These are phyloP conservation scores for Spergularia bocconei DNA, from an alignment of 148 eudicot genomes.

Conservation along the genomic window DNA sequence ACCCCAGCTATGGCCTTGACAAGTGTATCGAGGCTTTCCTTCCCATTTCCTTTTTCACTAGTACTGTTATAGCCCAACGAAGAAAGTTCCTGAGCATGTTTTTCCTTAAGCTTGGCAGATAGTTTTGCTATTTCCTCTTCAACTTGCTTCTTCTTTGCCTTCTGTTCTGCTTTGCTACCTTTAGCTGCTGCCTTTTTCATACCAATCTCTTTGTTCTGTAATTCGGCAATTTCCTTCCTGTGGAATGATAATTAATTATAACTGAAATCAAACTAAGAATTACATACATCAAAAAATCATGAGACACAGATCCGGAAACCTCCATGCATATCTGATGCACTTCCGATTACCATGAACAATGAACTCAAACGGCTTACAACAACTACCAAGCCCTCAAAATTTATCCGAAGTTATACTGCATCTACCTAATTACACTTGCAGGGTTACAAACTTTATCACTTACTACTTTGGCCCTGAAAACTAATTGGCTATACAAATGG, in stretches of 20 bases:
- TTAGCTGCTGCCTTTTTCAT: slow-evolving; percentile 77
- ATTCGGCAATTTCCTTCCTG: slow-evolving; percentile 59
- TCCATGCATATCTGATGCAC: background rate
- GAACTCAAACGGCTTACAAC: background rate
- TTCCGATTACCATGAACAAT: background rate
- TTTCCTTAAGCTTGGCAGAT: slow-evolving; percentile 56
- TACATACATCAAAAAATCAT: background rate
- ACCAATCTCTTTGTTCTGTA: slow-evolving; percentile 63
- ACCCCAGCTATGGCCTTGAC: slow-evolving; percentile 76
- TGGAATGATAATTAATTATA: background rate
- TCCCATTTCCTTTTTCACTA: slow-evolving; percentile 32
- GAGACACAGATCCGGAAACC: background rate
- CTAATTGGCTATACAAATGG: background rate
- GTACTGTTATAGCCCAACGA: slow-evolving; percentile 45
- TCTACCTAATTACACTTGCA: background rate
- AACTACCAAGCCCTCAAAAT: background rate
- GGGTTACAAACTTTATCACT: background rate
- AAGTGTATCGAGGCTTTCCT: slow-evolving; percentile 47
- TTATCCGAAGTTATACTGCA: background rate
- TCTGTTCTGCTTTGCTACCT: slow-evolving; percentile 87
- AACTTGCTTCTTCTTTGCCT: slow-evolving; percentile 75
- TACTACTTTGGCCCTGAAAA: background rate
- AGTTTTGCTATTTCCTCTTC: slow-evolving; percentile 60
- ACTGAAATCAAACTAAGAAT: background rate
- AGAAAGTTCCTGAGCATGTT: slow-evolving; percentile 61